phyloP scores from a whole-genome alignment of 176 grass and related monocot species.

The Dactylis glomerata region DNA sequence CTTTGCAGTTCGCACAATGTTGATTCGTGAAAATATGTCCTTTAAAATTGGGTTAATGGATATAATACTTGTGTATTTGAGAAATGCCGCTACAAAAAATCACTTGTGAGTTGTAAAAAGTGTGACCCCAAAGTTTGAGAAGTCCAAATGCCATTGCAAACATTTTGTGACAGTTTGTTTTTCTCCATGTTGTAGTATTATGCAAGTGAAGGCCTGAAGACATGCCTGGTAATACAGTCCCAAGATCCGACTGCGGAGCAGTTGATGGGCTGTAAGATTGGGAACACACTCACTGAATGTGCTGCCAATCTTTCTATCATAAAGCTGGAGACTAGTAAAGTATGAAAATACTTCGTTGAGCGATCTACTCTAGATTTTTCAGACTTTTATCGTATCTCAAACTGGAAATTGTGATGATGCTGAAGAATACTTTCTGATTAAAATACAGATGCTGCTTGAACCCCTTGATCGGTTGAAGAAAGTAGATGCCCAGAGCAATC shows the following conservation, averaged over 20 bases:
- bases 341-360: conserved; percentile 46
- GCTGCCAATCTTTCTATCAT: conserved; percentile 55
- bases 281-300: conserved; percentile 47
- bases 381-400: background rate
- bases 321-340: conserved; percentile 85
- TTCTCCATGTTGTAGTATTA: conserved; percentile 45
- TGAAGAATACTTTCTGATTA: background rate
- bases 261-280: conserved; percentile 71
- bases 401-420: background rate
- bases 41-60: background rate
- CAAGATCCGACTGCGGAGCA: conserved; percentile 62
- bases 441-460: conserved; percentile 73
- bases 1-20: background rate
- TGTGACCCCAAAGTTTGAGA: background rate
- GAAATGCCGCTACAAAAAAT: background rate
- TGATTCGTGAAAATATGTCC: background rate
- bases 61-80: no score
- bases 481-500: conserved; percentile 66
- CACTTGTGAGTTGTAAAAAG: background rate
- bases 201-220: conserved; percentile 78
- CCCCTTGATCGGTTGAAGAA: conserved; percentile 86
- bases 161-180: background rate
- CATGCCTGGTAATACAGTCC: conserved; percentile 78
- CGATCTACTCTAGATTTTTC: background rate
- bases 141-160: background rate